Evolutionary conservation across 1,284 basidiomycete species (phyloP).

Genomic region (Pisolithus thermaeus): DNA sequence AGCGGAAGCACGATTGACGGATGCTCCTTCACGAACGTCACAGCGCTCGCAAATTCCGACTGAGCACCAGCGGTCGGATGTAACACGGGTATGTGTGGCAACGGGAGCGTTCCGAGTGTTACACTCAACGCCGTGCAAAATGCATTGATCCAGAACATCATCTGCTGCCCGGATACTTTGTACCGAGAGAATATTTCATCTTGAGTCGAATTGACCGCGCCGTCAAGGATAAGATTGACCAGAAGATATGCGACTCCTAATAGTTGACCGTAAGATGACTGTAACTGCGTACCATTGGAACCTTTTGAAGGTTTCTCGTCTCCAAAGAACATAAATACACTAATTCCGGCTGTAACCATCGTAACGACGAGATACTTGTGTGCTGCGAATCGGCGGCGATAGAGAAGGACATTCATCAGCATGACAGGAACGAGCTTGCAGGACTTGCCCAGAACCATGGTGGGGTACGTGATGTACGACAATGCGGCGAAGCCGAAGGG

Average conservation of each 20-base stretch:
- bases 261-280: slow-evolving; percentile 45
- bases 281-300: slow-evolving; percentile 27
- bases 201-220: slow-evolving; percentile 95
- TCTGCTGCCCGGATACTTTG: slow-evolving; percentile 88
- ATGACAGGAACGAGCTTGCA: slow-evolving; percentile 98
- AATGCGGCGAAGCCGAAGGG: slow-evolving; percentile 95
- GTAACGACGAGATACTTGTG: slow-evolving; percentile 94
- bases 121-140: slow-evolving; percentile 72
- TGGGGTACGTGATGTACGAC: slow-evolving; percentile 95
- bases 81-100: slow-evolving; percentile 72
- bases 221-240: slow-evolving; percentile 88
- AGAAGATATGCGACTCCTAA: slow-evolving; percentile 71
- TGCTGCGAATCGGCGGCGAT: slow-evolving; percentile 83
- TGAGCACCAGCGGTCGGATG: slow-evolving; percentile 55
- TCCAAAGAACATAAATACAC: slow-evolving; percentile 90
- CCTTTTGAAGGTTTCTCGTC: slow-evolving; percentile 48
- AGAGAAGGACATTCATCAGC: slow-evolving; percentile 89
- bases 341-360: slow-evolving; percentile 91
- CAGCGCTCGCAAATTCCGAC: slow-evolving; percentile 64
- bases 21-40: slow-evolving; percentile 76
- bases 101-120: slow-evolving; percentile 61
- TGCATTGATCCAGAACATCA: slow-evolving; percentile 98
- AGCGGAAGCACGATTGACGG: slow-evolving; percentile 77
- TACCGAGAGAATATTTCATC: slow-evolving; percentile 89
- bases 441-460: slow-evolving; percentile 97